Conservation (phyloP, 2,329 filamentous ascomycete species). For the Coleophoma cylindrospora region DNA sequence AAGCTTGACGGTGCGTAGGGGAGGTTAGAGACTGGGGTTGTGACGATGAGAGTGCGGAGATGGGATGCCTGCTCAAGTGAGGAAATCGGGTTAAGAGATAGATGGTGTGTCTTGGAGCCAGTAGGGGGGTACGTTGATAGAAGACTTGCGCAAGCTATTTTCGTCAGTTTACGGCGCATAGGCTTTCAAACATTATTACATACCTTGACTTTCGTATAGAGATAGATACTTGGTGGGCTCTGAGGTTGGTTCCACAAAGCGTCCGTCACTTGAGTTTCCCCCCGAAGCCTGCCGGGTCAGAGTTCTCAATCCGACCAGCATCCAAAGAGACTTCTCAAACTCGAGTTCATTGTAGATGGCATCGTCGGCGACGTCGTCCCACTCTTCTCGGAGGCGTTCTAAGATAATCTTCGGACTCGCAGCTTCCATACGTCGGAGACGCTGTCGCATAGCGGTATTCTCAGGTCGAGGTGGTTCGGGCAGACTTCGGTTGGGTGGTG, state of each 20-base stretch:
- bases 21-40: conserved; percentile 30
- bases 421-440: conserved; percentile 50
- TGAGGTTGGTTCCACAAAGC: not conserved
- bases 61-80: conserved; percentile 30
- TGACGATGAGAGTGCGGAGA: conserved; percentile 26
- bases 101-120: conserved; percentile 35
- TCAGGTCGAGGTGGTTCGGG: not conserved
- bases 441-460: not conserved
- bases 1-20: conserved; percentile 34
- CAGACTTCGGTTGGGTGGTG: not conserved
- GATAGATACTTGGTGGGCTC: conserved; percentile 16
- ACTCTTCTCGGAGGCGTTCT: conserved; percentile 47
- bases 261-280: not conserved
- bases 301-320: conserved; percentile 51
- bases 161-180: not conserved
- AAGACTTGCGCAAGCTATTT: conserved; percentile 20
- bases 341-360: conserved; percentile 46
- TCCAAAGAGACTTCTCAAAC: conserved; percentile 54
- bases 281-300: conserved; percentile 16
- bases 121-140: conserved; percentile 24
- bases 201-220: conserved; percentile 27
- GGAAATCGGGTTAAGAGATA: conserved; percentile 25
- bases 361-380: conserved; percentile 38
- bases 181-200: not conserved
- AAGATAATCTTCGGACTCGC: conserved; percentile 47